Evolutionary conservation across 148 eudicot genomes (phyloP), one percentile per base, ranked within the genome.

Genomic region (Chenopodium quinoa): DNA sequence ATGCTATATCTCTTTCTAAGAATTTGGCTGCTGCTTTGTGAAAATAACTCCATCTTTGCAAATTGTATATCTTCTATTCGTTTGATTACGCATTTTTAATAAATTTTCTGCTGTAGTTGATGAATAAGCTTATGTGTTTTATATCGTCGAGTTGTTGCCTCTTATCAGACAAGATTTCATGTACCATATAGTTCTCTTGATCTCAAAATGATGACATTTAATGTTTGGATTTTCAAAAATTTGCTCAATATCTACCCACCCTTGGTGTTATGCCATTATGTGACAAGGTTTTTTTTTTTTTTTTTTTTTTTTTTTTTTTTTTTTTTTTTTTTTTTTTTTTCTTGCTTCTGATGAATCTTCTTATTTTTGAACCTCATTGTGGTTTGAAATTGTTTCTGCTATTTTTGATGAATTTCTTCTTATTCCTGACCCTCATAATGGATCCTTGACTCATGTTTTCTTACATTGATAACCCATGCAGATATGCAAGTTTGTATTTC

Each of bases 401-500:
- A 40, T 6, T 40, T 40, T 40, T 40, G 7, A 40, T 40, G 44
- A 40, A 40, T 40, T 71, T 70, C 34, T n/a, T 27, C 25, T 69
- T 52, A 12, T 50, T 47, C 4, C 22, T 52, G 76, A 73, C 17
- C 74, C 71, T 22, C 44, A 56, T 34, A 62, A 40, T 27, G 9
- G 46, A 20, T 48, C 10, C 11, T 23, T 47, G 73, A 80, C 77
- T 71, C 22, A 31, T 64, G 56, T 46, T 37, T 73, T 11, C 16
- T 1, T 48, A 9, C 76, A 27, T 13, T 77, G 32, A 29, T 29
- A 75, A 64, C 23, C 7, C 40, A 44, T 86, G 87, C 89, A 94
- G 98, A 86, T 94, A 92, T 88, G 98, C 96, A 69, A 91, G 98
- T 84, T 88, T 95, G 76, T 95, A 95, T 78, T 95, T 95, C 86